Percentiles rank a stretch among this genome's conserved stretches.
Conservation (phyloP, 176 grass and related monocot genomes). For the Eleusine coracana region DNA sequence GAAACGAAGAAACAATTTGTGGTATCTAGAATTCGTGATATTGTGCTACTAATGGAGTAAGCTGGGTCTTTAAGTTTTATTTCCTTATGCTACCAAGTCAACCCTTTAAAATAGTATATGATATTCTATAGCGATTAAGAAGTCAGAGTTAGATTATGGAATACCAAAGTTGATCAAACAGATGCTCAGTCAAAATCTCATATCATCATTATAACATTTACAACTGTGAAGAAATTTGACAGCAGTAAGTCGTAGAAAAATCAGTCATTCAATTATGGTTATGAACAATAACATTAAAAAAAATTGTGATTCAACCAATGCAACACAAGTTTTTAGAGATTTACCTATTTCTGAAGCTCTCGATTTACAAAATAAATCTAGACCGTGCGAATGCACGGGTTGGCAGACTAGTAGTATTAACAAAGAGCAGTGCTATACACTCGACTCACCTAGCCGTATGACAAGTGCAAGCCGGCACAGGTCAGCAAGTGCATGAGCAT, state of each 20-base stretch:
- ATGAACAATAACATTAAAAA: background rate
- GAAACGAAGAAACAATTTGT: background rate
- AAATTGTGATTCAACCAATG: background rate
- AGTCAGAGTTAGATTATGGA: constrained; percentile 15
- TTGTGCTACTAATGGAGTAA: background rate
- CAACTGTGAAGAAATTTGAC: constrained; percentile 18
- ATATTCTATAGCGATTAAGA: background rate
- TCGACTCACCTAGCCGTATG: too few relatives aligned
- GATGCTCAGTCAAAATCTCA: background rate
- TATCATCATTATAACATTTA: constrained; percentile 8
- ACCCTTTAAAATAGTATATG: too few relatives aligned
- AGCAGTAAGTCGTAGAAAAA: background rate
- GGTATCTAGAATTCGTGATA: background rate
- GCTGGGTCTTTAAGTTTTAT: background rate
- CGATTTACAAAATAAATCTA: too few relatives aligned
- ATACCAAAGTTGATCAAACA: background rate
- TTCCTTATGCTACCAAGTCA: too few relatives aligned
- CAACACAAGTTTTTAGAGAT: constrained; percentile 3
- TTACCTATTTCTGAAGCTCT: background rate
- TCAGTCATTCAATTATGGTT: background rate
- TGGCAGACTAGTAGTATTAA: too few relatives aligned
- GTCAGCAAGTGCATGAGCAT: too few relatives aligned
- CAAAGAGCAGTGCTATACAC: too few relatives aligned
- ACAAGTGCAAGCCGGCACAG: too few relatives aligned
- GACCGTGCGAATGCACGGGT: too few relatives aligned